phyloP scores from a whole-genome alignment of 164 flowering plant species.

The Hamamelis virginiana region DNA sequence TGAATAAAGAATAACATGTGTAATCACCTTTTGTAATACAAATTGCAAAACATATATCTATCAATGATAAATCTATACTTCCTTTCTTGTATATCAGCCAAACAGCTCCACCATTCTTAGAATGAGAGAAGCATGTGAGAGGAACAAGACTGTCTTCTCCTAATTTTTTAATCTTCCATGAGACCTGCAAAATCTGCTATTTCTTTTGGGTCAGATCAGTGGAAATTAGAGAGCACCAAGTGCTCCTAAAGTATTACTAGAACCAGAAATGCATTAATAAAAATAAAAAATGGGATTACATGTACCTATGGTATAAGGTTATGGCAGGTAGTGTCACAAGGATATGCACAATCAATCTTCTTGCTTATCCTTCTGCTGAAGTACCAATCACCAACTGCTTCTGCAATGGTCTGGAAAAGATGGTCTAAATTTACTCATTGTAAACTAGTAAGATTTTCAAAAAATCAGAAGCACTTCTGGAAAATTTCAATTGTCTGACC shows the following conservation, averaged over 20 bases:
- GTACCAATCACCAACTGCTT: constrained; percentile 92
- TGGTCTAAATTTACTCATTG: background rate
- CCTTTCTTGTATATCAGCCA: no score
- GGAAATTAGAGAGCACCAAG: background rate
- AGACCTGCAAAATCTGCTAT: background rate
- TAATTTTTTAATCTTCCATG: background rate
- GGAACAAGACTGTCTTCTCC: background rate
- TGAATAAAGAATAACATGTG: no score
- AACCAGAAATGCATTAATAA: background rate
- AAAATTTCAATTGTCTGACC: no score
- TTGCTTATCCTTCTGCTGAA: constrained; percentile 51
- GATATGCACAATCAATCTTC: constrained; percentile 76
- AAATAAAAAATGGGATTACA: no score
- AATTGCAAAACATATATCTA: no score
- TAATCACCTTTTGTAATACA: no score
- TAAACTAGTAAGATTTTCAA: no score
- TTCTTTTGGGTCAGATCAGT: background rate
- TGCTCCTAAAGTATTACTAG: background rate
- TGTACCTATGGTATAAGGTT: constrained; percentile 35
- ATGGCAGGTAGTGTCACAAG: constrained; percentile 72
- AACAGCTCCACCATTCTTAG: background rate
- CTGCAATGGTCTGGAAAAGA: constrained; percentile 67
- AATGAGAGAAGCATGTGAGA: background rate
- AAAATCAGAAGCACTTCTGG: no score
- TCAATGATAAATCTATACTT: no score